phyloP scores from a whole-genome alignment of 2,329 filamentous ascomycete species.

The Ampelomyces quisqualis region DNA sequence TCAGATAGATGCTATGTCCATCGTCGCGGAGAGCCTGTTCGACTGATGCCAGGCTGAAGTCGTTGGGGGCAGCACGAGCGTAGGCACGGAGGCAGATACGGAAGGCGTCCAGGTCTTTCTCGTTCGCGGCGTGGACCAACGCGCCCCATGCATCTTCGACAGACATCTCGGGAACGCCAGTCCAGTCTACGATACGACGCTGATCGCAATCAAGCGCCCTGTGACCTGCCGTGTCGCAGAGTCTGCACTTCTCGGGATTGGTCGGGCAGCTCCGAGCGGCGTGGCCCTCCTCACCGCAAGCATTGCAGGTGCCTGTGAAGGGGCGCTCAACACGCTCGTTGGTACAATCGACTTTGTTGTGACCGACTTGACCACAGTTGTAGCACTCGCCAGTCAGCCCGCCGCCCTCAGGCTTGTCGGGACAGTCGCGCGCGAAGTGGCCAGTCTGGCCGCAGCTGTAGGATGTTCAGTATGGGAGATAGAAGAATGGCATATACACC shows the following conservation, averaged over 20 bases:
- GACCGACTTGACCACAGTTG: conserved; percentile 62
- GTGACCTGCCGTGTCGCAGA: conserved; percentile 55
- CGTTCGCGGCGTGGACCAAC: conserved; percentile 52
- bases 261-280: conserved; percentile 64
- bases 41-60: conserved; percentile 50
- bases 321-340: conserved; percentile 55
- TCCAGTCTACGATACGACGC: conserved; percentile 37
- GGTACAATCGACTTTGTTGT: conserved; percentile 64
- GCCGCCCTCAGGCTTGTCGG: conserved; percentile 43
- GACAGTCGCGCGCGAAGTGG: conserved; percentile 54
- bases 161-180: conserved; percentile 49
- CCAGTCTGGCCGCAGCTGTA: conserved; percentile 46
- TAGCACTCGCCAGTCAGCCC: conserved; percentile 54
- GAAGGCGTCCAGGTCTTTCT: conserved; percentile 54
- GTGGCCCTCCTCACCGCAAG: conserved; percentile 57
- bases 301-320: conserved; percentile 61
- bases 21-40: conserved; percentile 55
- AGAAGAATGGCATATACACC: background rate
- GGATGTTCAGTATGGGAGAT: conserved; percentile 25
- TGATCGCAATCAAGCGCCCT: conserved; percentile 52
- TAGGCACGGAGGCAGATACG: conserved; percentile 51
- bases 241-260: conserved; percentile 56
- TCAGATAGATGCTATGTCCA: conserved; percentile 52
- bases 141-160: conserved; percentile 54
- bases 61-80: conserved; percentile 44